phyloP scores from a whole-genome alignment of 176 grass and related monocot genomes.

The Carex kokanica region DNA sequence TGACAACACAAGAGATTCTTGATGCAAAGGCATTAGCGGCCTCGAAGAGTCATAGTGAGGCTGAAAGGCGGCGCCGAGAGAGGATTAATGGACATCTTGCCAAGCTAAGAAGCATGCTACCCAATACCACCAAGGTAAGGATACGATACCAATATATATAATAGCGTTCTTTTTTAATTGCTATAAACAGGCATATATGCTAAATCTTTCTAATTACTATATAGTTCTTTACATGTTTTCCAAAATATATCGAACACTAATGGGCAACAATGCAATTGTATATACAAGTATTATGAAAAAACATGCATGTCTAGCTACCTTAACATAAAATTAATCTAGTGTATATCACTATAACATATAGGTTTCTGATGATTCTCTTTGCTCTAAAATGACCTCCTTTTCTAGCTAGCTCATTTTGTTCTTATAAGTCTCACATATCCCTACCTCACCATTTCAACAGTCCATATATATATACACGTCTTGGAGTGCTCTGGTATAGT shows the following conservation, averaged over 20 bases:
- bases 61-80: constrained; percentile 74
- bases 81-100: constrained; percentile 82
- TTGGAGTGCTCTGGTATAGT: not conserved
- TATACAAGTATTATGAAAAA: not conserved
- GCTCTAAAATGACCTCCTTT: not conserved
- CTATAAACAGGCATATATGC: not conserved
- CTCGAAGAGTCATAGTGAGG: constrained; percentile 74
- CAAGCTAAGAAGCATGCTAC: constrained; percentile 65
- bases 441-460: not conserved
- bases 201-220: not conserved
- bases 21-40: constrained; percentile 52
- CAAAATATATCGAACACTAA: not conserved
- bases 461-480: not conserved
- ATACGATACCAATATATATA: not conserved
- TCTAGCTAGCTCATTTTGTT: not conserved
- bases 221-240: not conserved
- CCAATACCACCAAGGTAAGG: constrained; percentile 64
- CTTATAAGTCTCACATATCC: not conserved
- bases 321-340: not conserved
- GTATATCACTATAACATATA: not conserved
- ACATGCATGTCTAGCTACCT: not conserved
- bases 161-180: not conserved
- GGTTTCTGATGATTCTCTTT: not conserved
- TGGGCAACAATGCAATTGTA: not conserved
- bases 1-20: constrained; percentile 75